phyloP scores from a whole-genome alignment of 2,329 filamentous ascomycete species.

The Fusarium solani-melongenae region DNA sequence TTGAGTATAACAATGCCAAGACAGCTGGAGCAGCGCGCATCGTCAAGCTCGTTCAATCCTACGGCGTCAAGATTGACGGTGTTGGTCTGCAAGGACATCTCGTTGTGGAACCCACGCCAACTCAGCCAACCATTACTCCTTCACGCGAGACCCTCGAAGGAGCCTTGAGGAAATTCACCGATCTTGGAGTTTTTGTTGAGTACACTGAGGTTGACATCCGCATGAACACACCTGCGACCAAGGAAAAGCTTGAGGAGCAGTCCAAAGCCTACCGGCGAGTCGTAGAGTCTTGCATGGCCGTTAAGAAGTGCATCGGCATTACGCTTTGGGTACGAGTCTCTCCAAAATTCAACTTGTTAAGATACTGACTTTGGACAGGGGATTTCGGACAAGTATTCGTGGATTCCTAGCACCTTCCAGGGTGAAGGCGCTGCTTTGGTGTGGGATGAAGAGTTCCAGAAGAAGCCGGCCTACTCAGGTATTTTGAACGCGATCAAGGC shows the following conservation, averaged over 20 bases:
- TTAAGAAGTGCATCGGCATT: constrained; percentile 43
- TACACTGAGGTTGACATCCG: constrained; percentile 66
- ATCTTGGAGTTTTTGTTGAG: constrained; percentile 59
- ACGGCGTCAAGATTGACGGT: constrained; percentile 60
- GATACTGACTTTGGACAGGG: constrained; percentile 29
- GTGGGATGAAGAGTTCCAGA: constrained; percentile 25
- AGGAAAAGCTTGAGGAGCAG: constrained; percentile 53
- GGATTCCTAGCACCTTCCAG: constrained; percentile 36
- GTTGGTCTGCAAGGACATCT: constrained; percentile 64
- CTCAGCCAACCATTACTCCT: constrained; percentile 48
- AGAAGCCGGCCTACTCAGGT: constrained; percentile 19
- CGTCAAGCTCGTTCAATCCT: constrained; percentile 46
- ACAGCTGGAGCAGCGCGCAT: constrained; percentile 47
- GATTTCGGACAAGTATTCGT: constrained; percentile 40
- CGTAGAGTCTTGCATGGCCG: constrained; percentile 40
- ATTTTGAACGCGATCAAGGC: constrained; percentile 6
- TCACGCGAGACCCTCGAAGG: constrained; percentile 41
- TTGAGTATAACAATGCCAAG: constrained; percentile 55
- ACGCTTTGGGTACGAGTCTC: constrained; percentile 42
- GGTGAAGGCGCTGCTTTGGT: constrained; percentile 36
- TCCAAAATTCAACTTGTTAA: background rate
- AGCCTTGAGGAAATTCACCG: constrained; percentile 55
- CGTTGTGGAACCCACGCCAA: constrained; percentile 51
- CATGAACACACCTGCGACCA: constrained; percentile 52
- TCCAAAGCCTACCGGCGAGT: constrained; percentile 52